Percentiles rank a stretch among this genome's conserved stretches.
Conservation (phyloP, 768 basidiomycete species). For the Plicaturopsis crispa region DNA sequence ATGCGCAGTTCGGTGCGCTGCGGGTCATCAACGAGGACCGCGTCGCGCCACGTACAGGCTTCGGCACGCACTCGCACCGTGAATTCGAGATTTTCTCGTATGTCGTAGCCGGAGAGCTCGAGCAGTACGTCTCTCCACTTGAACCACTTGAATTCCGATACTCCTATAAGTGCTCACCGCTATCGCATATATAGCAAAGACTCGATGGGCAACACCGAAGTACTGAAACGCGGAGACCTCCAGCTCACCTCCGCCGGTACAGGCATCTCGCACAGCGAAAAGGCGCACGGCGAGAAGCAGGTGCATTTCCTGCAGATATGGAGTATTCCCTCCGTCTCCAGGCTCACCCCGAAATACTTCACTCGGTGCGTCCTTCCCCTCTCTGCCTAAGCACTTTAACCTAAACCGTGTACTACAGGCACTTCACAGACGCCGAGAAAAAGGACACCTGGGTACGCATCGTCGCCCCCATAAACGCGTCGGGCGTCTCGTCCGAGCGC, state of each 20-base stretch:
- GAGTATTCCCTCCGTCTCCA: slow-evolving; percentile 38
- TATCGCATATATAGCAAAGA: slow-evolving; percentile 51
- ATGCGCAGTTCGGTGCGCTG: slow-evolving; percentile 62
- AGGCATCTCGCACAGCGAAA: slow-evolving; percentile 81
- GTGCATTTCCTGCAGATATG: slow-evolving; percentile 69
- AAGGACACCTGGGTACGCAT: slow-evolving; percentile 60
- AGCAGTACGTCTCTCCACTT: slow-evolving; percentile 69
- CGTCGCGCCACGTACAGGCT: slow-evolving; percentile 69
- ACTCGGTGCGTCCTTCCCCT: slow-evolving; percentile 42
- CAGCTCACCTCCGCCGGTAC: slow-evolving; percentile 92
- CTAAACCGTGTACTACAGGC: slow-evolving; percentile 22
- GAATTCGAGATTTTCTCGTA: slow-evolving; percentile 94
- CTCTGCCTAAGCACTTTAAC: slow-evolving; percentile 1
- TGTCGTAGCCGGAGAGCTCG: slow-evolving; percentile 67
- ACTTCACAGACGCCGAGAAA: slow-evolving; percentile 82
- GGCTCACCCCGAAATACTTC: slow-evolving; percentile 73
- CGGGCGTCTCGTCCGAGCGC: slow-evolving; percentile 52
- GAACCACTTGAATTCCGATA: neutral
- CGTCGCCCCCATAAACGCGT: slow-evolving; percentile 63
- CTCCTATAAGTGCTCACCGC: too few species aligned
- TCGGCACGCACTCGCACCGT: slow-evolving; percentile 77
- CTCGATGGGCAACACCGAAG: slow-evolving; percentile 86
- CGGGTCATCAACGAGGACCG: slow-evolving; percentile 93
- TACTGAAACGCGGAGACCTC: slow-evolving; percentile 81
- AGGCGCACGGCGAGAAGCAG: slow-evolving; percentile 37